phyloP scores from a whole-genome alignment of 2,329 filamentous ascomycete species.

The Colletotrichum incanum region DNA sequence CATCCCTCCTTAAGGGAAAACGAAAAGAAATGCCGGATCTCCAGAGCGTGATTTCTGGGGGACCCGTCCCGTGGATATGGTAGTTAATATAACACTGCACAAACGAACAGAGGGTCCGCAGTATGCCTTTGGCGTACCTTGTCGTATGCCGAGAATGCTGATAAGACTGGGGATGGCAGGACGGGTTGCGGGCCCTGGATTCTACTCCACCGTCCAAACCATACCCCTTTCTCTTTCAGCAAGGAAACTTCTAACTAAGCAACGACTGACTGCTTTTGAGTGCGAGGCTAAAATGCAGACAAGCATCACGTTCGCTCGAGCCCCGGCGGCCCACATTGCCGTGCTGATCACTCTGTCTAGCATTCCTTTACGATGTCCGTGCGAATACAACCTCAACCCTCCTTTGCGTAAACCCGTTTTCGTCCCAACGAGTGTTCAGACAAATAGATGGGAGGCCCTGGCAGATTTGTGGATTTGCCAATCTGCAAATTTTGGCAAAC shows the following conservation, averaged over 20 bases:
- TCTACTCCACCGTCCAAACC: constrained; percentile 33
- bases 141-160: constrained; percentile 6
- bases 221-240: constrained; percentile 12
- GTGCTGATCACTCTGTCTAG: constrained; percentile 15
- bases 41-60: neutral
- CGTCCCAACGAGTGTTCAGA: neutral
- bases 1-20: constrained; percentile 25
- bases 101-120: neutral
- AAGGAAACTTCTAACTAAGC: neutral
- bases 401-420: neutral
- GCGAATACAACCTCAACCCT: constrained; percentile 34
- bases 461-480: neutral
- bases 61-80: neutral
- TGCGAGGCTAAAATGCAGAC: neutral
- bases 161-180: constrained; percentile 2
- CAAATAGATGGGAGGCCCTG: neutral
- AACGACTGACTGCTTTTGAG: neutral
- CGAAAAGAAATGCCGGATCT: neutral
- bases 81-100: neutral
- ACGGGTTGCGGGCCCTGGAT: neutral
- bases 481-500: neutral
- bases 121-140: neutral
- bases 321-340: constrained; percentile 3
- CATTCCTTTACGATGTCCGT: constrained; percentile 18
- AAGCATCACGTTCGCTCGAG: constrained; percentile 12